These are phyloP conservation scores for Aureobasidium leucospermi DNA, from an alignment of 2,329 filamentous ascomycete species.

Conservation along the genomic window DNA sequence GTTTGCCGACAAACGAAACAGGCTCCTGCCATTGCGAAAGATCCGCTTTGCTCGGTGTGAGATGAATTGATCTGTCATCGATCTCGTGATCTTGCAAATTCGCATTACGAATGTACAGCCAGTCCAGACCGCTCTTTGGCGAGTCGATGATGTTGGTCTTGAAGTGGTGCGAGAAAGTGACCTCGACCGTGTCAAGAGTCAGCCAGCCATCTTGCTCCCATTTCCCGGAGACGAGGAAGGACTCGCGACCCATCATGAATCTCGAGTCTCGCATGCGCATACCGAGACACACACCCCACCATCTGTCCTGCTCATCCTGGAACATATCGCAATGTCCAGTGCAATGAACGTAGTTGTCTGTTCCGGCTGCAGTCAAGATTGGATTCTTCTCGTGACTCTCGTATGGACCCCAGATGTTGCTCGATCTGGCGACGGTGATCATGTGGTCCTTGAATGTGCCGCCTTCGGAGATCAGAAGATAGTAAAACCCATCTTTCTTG, in stretches of 20 bases:
- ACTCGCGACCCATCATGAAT: conserved; percentile 50
- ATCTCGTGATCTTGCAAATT: background rate
- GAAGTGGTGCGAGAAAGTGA: background rate
- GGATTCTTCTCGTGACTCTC: conserved; percentile 21
- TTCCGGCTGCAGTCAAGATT: conserved; percentile 20
- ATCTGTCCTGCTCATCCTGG: conserved; percentile 42
- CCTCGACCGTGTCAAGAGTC: conserved; percentile 17
- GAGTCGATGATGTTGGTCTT: background rate
- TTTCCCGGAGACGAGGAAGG: conserved; percentile 41
- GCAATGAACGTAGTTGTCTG: background rate
- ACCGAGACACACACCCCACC: conserved; percentile 47
- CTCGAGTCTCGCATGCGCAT: conserved; percentile 33
- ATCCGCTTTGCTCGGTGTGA: background rate
- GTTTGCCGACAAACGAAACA: background rate
- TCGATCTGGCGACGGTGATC: conserved; percentile 33
- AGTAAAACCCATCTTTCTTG: conserved; percentile 30
- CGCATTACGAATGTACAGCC: conserved; percentile 3
- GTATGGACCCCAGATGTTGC: conserved; percentile 25
- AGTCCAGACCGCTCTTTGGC: background rate
- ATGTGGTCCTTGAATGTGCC: conserved; percentile 36
- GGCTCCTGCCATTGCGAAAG: background rate
- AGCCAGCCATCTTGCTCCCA: conserved; percentile 40
- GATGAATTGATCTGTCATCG: background rate
- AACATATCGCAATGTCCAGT: conserved; percentile 27
- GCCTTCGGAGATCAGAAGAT: conserved; percentile 30